Base-by-base conservation (phyloP, 2,329 filamentous ascomycete genomes). In the Grosmannia clavigera region DNA sequence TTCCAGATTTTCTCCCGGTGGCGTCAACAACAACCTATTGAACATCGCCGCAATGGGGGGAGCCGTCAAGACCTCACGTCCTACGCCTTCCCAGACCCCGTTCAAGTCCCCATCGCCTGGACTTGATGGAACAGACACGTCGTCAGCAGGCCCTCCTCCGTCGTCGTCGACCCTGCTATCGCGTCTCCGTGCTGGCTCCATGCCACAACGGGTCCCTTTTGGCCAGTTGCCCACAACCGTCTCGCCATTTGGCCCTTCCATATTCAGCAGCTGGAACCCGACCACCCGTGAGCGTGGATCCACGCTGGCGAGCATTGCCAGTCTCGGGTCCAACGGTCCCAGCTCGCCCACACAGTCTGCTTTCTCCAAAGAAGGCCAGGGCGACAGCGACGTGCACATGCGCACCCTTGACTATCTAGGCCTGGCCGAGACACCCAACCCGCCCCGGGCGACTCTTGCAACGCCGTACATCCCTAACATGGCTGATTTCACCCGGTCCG, bases 391-490 rank as follows among this genome's bases (percentile, higher is more conserved):
- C 70, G 90, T 96, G 66, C 83, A 86, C 68, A 86, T 87, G 82
- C 88, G 90, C 69, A 99, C 94, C 2, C 76, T 99, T 66, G 94
- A 99, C 72, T 99, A 99, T 70, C 83, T 99, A 62, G 94, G 94
- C 55, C 81, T 99, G 57, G 92, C 92, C 38, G 94, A 97, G 72
- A 95, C 91, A 19, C 92, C 94, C 25, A 90, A 95, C 70, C 87
- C 89, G 58, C 78, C 83, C 62, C 83, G 86, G 64, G 86, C 88
- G 56, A 87, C 86, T 64, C 76, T 95, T 63, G 85, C 85, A 51
- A 85, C 88, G 10, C 86, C 88, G 2, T 87, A 90, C 65, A 78
- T 92, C 40, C 85, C 87, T 53, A 88, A 88, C 68, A 77, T 92
- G 62, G 85, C 86, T 63, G 86, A 89, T 70, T 81, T 90, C 65